These are phyloP conservation scores for Aspergillus sp. DNA, from an alignment of 2,329 filamentous ascomycete species.

Conservation along the genomic window DNA sequence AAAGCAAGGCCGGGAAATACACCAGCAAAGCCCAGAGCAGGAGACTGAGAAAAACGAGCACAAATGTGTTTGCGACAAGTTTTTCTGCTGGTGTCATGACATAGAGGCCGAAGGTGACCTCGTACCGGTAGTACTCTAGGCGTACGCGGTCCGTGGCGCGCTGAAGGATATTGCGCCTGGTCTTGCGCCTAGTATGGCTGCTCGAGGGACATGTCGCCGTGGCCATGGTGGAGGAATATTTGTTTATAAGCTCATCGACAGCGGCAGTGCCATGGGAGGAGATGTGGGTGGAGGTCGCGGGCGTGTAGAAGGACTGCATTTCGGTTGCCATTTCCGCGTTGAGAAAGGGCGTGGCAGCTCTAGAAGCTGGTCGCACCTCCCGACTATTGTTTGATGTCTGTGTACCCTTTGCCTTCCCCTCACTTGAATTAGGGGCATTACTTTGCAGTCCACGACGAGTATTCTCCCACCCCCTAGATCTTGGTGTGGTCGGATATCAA, in stretches of 20 bases:
- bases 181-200: slow-evolving; percentile 13
- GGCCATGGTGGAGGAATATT: slow-evolving; percentile 32
- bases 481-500: neutral
- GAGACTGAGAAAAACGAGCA: slow-evolving; percentile 35
- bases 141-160: slow-evolving; percentile 33
- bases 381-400: neutral
- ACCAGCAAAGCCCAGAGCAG: slow-evolving; percentile 38
- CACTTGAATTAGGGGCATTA: neutral
- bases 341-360: neutral
- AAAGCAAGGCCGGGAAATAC: slow-evolving; percentile 39
- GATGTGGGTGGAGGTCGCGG: slow-evolving; percentile 28
- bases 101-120: slow-evolving; percentile 48
- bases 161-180: slow-evolving; percentile 27
- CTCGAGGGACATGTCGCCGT: slow-evolving; percentile 13
- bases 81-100: slow-evolving; percentile 47
- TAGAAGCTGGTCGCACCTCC: slow-evolving; percentile 5
- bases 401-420: neutral
- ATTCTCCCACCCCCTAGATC: neutral
- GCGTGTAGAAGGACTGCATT: slow-evolving; percentile 36
- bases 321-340: slow-evolving; percentile 29
- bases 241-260: slow-evolving; percentile 35
- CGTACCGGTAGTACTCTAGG: slow-evolving; percentile 48
- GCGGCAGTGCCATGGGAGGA: slow-evolving; percentile 30
- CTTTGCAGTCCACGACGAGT: neutral
- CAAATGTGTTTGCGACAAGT: slow-evolving; percentile 41